Conservation (phyloP, 2,329 filamentous ascomycete species). For the Colletotrichum plurivorum region DNA sequence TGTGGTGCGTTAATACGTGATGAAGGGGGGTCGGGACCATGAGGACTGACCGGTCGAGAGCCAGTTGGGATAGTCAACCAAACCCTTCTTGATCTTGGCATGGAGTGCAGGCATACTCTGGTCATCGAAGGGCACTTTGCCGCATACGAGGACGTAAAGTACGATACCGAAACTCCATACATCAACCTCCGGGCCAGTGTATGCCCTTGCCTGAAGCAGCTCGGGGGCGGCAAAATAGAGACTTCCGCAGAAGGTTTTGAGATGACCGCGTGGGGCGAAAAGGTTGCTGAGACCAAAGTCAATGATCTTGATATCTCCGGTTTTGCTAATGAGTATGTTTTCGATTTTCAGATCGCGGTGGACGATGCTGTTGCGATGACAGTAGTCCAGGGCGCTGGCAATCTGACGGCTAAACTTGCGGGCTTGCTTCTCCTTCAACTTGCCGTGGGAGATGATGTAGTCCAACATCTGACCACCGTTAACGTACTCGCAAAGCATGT, state of each 20-base stretch:
- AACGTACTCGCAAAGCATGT: slow-evolving; percentile 99
- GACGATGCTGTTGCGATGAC: slow-evolving; percentile 97
- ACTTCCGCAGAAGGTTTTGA: slow-evolving; percentile 98
- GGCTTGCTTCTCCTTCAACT: slow-evolving; percentile 97
- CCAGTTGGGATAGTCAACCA: slow-evolving; percentile 96
- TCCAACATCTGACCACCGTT: slow-evolving; percentile 99
- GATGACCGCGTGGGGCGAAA: slow-evolving; percentile 85
- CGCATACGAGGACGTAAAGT: slow-evolving; percentile 95
- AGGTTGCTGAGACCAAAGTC: slow-evolving; percentile 98
- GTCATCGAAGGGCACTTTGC: slow-evolving; percentile 98
- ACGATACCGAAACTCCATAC: slow-evolving; percentile 99
- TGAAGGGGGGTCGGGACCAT: slow-evolving; percentile 1
- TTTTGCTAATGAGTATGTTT: slow-evolving; percentile 99
- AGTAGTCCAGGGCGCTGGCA: slow-evolving; percentile 95
- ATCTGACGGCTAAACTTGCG: slow-evolving; percentile 98
- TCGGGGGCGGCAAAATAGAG: slow-evolving; percentile 98
- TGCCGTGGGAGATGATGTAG: slow-evolving; percentile 98
- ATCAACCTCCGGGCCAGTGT: slow-evolving; percentile 96
- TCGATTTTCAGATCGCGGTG: slow-evolving; percentile 98
- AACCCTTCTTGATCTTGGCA: slow-evolving; percentile 97
- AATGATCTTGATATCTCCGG: slow-evolving; percentile 98
- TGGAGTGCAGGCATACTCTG: slow-evolving; percentile 99
- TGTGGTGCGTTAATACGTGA: slow-evolving; percentile 60
- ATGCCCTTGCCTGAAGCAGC: slow-evolving; percentile 91
- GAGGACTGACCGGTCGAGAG: slow-evolving; percentile 82